Conservation (phyloP, 2,329 filamentous ascomycete species). For the Akanthomyces dipterigenus region DNA sequence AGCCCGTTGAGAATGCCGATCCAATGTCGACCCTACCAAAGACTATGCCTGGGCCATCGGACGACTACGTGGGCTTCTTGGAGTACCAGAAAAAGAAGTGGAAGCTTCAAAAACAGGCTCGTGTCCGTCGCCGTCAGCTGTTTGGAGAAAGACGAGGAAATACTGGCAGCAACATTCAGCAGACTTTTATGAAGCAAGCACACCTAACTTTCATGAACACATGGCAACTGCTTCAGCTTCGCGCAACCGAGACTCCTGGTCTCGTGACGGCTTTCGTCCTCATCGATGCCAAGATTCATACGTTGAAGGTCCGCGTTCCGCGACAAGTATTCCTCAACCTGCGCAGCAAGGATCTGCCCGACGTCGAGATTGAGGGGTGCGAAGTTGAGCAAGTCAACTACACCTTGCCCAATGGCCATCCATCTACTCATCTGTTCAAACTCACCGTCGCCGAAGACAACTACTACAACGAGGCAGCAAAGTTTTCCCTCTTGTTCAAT, state of each 20-base stretch:
- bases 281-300: constrained; percentile 88
- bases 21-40: constrained; percentile 77
- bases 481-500: constrained; percentile 76
- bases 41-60: constrained; percentile 74
- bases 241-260: constrained; percentile 74
- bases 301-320: constrained; percentile 80
- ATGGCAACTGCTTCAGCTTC: constrained; percentile 90
- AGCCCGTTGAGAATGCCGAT: constrained; percentile 60
- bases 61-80: constrained; percentile 83
- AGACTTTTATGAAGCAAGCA: constrained; percentile 82
- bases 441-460: constrained; percentile 82
- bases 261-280: constrained; percentile 84
- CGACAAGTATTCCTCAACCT: constrained; percentile 88
- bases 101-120: constrained; percentile 92
- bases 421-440: constrained; percentile 90
- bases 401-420: constrained; percentile 89
- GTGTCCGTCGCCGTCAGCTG: constrained; percentile 76
- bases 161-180: constrained; percentile 49
- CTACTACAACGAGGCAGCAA: constrained; percentile 78
- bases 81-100: constrained; percentile 97
- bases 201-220: constrained; percentile 84
- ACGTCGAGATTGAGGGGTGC: constrained; percentile 80
- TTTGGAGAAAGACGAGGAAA: constrained; percentile 74
- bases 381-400: constrained; percentile 89
- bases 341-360: constrained; percentile 77